Percentiles rank a stretch among this genome's conserved stretches.
phyloP scores from a whole-genome alignment of 208 protist species.

The Wallacemonas sp. region DNA sequence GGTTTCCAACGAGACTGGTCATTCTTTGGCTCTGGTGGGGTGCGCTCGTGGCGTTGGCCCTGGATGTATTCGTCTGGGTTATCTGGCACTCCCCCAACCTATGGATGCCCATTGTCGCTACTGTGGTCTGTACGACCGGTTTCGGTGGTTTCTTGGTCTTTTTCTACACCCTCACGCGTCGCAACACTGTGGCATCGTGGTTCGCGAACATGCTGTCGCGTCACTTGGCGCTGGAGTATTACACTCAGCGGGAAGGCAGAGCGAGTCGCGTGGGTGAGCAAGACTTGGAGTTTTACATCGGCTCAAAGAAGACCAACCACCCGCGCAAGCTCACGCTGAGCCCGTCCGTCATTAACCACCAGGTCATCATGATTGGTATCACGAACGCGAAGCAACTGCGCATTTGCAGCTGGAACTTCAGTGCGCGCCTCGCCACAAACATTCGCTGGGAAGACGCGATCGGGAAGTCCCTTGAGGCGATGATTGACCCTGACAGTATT shows the following conservation, averaged over 20 bases:
- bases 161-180: conserved; percentile 21
- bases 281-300: conserved; percentile 24
- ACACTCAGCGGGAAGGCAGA: neutral
- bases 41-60: conserved; percentile 7
- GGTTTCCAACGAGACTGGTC: conserved; percentile 11
- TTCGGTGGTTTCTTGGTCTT: conserved; percentile 25
- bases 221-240: conserved; percentile 16
- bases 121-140: conserved; percentile 18
- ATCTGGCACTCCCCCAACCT: conserved; percentile 6
- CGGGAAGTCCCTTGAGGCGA: conserved; percentile 23
- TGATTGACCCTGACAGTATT: conserved; percentile 25
- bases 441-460: conserved; percentile 25
- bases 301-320: conserved; percentile 4
- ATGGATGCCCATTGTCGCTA: conserved; percentile 21
- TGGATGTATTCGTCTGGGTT: conserved; percentile 22
- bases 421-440: conserved; percentile 20
- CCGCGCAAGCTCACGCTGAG: conserved; percentile 10
- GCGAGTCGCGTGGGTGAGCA: conserved; percentile 4
- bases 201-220: conserved; percentile 17
- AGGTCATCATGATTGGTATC: conserved; percentile 38
- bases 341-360: conserved; percentile 17
- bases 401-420: conserved; percentile 38
- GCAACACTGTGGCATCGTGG: conserved; percentile 12
- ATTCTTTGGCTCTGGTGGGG: conserved; percentile 15
- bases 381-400: conserved; percentile 17